A percentile compares a stretch with the other conserved stretches of the same genome.
These are phyloP conservation scores for Microbotryomycetes sp. DNA, from an alignment of 1,284 basidiomycete genomes.

Conservation along the genomic window DNA sequence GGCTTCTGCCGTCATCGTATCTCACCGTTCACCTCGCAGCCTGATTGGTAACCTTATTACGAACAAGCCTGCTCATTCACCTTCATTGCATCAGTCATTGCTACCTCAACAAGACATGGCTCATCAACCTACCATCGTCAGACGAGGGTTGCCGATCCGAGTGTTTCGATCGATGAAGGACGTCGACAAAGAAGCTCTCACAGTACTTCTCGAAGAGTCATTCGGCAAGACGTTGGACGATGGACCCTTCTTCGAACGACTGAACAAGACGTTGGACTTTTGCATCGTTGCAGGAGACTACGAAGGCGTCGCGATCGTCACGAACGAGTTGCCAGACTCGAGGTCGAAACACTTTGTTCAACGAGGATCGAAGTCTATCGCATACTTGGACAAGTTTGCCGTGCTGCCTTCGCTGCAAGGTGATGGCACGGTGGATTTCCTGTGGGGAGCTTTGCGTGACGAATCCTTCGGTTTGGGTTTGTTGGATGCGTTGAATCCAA, in stretches of 20 bases:
- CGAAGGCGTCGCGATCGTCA: slow-evolving; percentile 89
- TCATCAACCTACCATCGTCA: slow-evolving; percentile 87
- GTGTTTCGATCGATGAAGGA: slow-evolving; percentile 60
- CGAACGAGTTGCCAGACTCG: slow-evolving; percentile 56
- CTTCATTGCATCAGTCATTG: slow-evolving; percentile 86
- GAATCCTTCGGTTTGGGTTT: slow-evolving; percentile 95
- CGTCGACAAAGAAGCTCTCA: slow-evolving; percentile 72
- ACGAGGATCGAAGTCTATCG: slow-evolving; percentile 49
- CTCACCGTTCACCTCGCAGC: slow-evolving; percentile 89
- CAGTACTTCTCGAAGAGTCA: slow-evolving; percentile 72
- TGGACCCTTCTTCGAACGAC: slow-evolving; percentile 67
- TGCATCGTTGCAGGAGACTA: slow-evolving; percentile 95
- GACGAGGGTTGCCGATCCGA: slow-evolving; percentile 77
- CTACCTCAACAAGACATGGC: slow-evolving; percentile 64
- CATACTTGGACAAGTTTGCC: slow-evolving; percentile 98
- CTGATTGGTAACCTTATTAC: slow-evolving; percentile 97
- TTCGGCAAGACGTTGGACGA: slow-evolving; percentile 72
- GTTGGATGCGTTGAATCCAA: slow-evolving; percentile 86
- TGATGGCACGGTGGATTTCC: slow-evolving; percentile 96
- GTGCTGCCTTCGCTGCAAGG: slow-evolving; percentile 91
- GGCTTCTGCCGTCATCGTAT: slow-evolving; percentile 92
- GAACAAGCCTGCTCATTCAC: slow-evolving; percentile 94
- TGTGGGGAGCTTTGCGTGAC: slow-evolving; percentile 97
- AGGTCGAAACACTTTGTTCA: not conserved
- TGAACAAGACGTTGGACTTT: slow-evolving; percentile 76